Percentiles rank a stretch among this genome's conserved stretches.
Conservation (phyloP, 1,284 basidiomycete species). For the Sporisorium reilianum region DNA sequence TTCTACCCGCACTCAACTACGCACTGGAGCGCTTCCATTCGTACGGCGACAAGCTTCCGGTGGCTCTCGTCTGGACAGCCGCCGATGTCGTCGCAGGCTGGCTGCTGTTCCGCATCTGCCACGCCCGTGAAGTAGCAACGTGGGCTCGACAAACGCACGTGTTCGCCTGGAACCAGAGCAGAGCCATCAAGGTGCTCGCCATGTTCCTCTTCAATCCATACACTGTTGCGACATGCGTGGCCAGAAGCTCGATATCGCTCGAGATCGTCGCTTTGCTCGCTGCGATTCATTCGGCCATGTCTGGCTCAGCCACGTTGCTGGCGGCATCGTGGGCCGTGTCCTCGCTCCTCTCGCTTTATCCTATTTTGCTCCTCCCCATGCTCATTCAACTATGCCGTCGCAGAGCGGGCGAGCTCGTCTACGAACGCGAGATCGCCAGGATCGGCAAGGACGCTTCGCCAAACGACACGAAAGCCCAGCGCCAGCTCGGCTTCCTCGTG, state of each 20-base stretch:
- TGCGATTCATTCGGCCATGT: conserved; percentile 79
- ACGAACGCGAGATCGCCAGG: conserved; percentile 27
- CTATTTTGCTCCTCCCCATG: conserved; percentile 78
- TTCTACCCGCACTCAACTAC: conserved; percentile 74
- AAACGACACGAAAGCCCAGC: conserved; percentile 22
- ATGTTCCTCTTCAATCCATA: conserved; percentile 88
- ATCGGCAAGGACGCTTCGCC: conserved; percentile 22
- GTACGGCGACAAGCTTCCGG: conserved; percentile 70
- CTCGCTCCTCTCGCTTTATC: conserved; percentile 71
- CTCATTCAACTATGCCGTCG: conserved; percentile 74
- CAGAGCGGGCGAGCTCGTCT: conserved; percentile 71
- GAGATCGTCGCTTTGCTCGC: conserved; percentile 80
- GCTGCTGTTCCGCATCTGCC: conserved; percentile 46
- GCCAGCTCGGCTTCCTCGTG: conserved; percentile 59
- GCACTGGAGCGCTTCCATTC: conserved; percentile 12
- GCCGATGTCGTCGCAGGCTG: conserved; percentile 75
- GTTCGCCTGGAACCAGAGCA: conserved; percentile 41
- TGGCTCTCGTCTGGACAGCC: conserved; percentile 78
- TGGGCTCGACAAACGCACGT: conserved; percentile 32
- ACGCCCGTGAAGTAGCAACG: conserved; percentile 20
- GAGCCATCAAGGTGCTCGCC: conserved; percentile 42
- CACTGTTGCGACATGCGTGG: conserved; percentile 80
- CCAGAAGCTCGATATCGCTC: conserved; percentile 82
- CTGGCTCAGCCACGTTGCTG: conserved; percentile 58
- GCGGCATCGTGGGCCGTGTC: conserved; percentile 25